Percentiles rank a stretch among this genome's conserved stretches.
phyloP scores from a whole-genome alignment of 495 filamentous ascomycete species.

The Podospora pseudoanserina region DNA sequence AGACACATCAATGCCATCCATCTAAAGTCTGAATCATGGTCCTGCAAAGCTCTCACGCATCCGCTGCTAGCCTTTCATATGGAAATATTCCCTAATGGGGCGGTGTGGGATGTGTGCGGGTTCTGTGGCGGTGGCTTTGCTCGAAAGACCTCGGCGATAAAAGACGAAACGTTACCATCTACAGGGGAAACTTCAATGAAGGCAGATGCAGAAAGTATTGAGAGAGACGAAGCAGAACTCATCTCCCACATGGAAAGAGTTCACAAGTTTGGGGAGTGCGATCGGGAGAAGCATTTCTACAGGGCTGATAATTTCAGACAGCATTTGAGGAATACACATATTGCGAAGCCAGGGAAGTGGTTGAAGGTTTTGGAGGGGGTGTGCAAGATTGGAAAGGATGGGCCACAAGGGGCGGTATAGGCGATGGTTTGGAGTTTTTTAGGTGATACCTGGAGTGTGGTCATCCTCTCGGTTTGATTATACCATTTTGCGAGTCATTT shows the following conservation, averaged over 20 bases:
- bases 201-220: neutral
- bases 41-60: constrained; percentile 61
- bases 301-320: constrained; percentile 88
- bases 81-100: constrained; percentile 40
- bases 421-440: neutral
- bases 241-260: constrained; percentile 65
- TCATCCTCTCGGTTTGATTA: neutral
- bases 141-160: constrained; percentile 33
- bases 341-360: constrained; percentile 38
- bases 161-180: neutral
- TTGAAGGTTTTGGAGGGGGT: constrained; percentile 29
- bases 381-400: constrained; percentile 12
- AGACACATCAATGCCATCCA: constrained; percentile 86
- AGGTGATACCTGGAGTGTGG: neutral
- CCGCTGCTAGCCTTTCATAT: constrained; percentile 61
- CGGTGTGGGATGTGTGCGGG: constrained; percentile 65
- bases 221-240: constrained; percentile 15
- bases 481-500: neutral
- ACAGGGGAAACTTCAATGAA: neutral
- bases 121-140: constrained; percentile 83
- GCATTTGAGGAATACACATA: constrained; percentile 75
- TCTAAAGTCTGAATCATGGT: constrained; percentile 81
- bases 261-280: constrained; percentile 83
- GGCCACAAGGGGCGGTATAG: neutral
- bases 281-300: constrained; percentile 82